phyloP scores from a whole-genome alignment of 1,284 basidiomycete genomes.

The Tilletiaria anomala region DNA sequence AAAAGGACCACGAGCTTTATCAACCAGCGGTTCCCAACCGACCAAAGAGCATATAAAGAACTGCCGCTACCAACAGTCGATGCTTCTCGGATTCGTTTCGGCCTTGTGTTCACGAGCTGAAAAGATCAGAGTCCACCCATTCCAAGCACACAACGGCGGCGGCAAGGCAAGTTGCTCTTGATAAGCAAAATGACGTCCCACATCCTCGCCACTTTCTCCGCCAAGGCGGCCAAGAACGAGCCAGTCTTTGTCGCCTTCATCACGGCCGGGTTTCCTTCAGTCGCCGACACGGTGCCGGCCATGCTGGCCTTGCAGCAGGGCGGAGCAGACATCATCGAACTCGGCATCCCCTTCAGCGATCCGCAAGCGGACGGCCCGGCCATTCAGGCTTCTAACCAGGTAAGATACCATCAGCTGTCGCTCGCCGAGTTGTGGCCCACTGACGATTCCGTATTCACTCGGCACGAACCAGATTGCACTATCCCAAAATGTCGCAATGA shows the following conservation, averaged over 20 bases:
- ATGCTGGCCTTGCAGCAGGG: slow-evolving; percentile 81
- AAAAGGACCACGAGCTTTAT: too few relatives aligned
- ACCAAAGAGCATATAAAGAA: too few relatives aligned
- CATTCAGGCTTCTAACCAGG: slow-evolving; percentile 83
- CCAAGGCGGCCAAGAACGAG: slow-evolving; percentile 14
- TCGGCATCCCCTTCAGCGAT: slow-evolving; percentile 87
- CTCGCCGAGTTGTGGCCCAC: not conserved
- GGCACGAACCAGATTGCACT: slow-evolving; percentile 25
- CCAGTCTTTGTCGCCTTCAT: slow-evolving; percentile 36
- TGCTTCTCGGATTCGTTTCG: too few relatives aligned
- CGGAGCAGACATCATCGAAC: slow-evolving; percentile 86
- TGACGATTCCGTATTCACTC: not conserved
- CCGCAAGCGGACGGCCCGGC: slow-evolving; percentile 77
- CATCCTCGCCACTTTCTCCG: not conserved
- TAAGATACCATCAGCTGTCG: slow-evolving; percentile 41
- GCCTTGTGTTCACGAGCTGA: too few relatives aligned
- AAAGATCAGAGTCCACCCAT: too few relatives aligned
- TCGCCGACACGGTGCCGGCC: slow-evolving; percentile 62
- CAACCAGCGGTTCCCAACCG: too few relatives aligned
- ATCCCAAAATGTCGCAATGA: slow-evolving; percentile 28
- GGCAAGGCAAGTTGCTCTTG: too few relatives aligned
- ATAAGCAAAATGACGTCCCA: not conserved
- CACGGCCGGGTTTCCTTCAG: slow-evolving; percentile 35
- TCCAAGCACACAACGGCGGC: too few relatives aligned
- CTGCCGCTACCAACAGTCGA: too few relatives aligned